Evolutionary conservation across 2,329 filamentous ascomycete genomes (phyloP).

Genomic region (Colletotrichum viniferum): DNA sequence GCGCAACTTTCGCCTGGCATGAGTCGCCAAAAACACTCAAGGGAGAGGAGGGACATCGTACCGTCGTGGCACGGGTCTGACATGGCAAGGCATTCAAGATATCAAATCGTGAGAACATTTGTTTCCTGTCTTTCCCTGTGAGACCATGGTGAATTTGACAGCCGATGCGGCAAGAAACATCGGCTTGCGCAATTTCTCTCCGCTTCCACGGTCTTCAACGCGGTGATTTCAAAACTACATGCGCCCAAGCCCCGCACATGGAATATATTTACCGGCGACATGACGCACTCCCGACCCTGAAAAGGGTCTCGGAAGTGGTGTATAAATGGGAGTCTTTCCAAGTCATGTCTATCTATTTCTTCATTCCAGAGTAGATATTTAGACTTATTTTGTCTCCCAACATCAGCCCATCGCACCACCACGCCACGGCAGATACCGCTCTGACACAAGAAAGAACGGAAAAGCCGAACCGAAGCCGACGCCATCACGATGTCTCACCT

Average conservation of each 20-base stretch:
- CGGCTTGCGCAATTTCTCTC: neutral
- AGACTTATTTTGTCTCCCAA: neutral
- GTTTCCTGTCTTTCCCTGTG: neutral
- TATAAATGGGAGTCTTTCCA: neutral
- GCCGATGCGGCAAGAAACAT: neutral
- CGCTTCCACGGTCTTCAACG: neutral
- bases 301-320: neutral
- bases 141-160: neutral
- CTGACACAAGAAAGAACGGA: neutral
- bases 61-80: neutral
- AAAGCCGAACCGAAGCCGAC: neutral
- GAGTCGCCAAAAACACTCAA: neutral
- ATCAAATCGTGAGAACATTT: neutral
- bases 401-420: neutral
- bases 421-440: neutral
- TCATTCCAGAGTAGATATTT: neutral
- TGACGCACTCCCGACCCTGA: neutral
- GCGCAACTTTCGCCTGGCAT: neutral
- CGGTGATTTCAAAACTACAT: neutral
- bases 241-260: neutral
- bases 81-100: neutral
- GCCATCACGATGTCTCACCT: slow-evolving; percentile 31
- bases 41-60: neutral
- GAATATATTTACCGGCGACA: neutral
- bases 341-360: neutral